phyloP scores from a whole-genome alignment of 2,329 filamentous ascomycete genomes.

The Karstenula rhodostoma region DNA sequence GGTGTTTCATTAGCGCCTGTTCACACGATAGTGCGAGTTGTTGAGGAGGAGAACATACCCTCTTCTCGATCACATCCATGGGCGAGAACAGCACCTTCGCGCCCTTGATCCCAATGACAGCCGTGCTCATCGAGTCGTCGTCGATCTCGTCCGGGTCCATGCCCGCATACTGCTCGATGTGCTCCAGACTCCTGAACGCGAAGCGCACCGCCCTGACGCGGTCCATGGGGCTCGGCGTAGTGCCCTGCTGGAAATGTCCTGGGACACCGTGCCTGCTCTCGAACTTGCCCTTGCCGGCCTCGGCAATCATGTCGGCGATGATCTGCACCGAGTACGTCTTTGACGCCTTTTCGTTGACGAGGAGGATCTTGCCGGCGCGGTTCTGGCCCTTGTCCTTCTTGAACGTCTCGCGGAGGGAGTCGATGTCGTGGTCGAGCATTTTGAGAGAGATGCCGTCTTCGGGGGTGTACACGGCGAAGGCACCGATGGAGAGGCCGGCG shows the following conservation, averaged over 20 bases:
- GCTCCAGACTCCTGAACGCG: conserved; percentile 92
- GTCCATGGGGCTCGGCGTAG: conserved; percentile 87
- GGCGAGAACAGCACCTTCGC: conserved; percentile 87
- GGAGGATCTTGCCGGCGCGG: conserved; percentile 88
- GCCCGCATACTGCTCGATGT: conserved; percentile 78
- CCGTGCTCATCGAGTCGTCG: conserved; percentile 74
- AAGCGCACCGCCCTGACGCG: conserved; percentile 89
- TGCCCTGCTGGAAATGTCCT: conserved; percentile 54
- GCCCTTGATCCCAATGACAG: conserved; percentile 92
- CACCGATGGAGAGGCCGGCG: conserved; percentile 89
- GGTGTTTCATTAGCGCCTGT: not conserved
- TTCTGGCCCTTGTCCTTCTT: conserved; percentile 84
- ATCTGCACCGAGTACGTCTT: conserved; percentile 89
- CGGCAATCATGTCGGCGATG: conserved; percentile 93
- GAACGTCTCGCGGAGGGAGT: conserved; percentile 87
- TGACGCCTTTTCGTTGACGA: conserved; percentile 96
- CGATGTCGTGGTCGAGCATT: conserved; percentile 91
- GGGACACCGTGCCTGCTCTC: conserved; percentile 80
- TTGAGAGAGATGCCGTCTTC: conserved; percentile 95
- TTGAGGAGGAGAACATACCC: conserved; percentile 12
- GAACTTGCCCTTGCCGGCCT: conserved; percentile 90
- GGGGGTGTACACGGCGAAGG: conserved; percentile 92
- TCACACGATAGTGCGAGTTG: not conserved
- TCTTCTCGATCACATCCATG: conserved; percentile 80
- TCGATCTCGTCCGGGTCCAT: conserved; percentile 73